Percentiles rank a stretch among this genome's conserved stretches.
phyloP scores from a whole-genome alignment of 75 land plant genomes.

The Selaginella moellendorffii region DNA sequence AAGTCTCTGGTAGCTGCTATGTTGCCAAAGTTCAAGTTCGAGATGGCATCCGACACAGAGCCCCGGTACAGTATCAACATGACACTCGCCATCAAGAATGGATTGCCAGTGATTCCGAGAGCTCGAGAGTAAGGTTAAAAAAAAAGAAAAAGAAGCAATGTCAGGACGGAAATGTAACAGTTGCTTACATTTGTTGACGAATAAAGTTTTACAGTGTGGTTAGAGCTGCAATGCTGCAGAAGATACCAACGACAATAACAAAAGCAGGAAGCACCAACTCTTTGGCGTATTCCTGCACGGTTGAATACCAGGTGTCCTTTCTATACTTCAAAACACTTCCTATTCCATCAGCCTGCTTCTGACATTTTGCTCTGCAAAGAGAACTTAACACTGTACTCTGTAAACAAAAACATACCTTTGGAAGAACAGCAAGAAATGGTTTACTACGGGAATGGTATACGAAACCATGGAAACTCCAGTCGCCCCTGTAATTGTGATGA shows the following conservation, averaged over 20 bases:
- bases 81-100: neutral
- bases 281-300: neutral
- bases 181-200: too few species aligned
- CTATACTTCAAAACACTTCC: neutral
- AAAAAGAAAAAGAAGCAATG: too few species aligned
- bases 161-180: too few species aligned
- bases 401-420: conserved; percentile 10
- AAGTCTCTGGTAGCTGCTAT: conserved; percentile 31
- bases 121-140: too few species aligned
- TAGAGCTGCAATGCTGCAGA: neutral
- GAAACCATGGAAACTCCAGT: conserved; percentile 31
- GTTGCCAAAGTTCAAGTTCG: neutral
- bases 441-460: conserved; percentile 22
- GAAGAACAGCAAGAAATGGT: conserved; percentile 18
- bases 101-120: too few species aligned
- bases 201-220: neutral
- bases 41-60: neutral
- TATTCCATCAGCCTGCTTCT: neutral
- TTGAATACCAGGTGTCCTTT: neutral
- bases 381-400: neutral
- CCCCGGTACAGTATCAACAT: neutral
- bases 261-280: neutral
- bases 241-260: neutral
- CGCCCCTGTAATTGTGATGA: conserved; percentile 26
- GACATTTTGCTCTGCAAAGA: neutral